Evolutionary conservation across 495 filamentous ascomycete species (phyloP).

Genomic region (Recurvomyces mirabilis): DNA sequence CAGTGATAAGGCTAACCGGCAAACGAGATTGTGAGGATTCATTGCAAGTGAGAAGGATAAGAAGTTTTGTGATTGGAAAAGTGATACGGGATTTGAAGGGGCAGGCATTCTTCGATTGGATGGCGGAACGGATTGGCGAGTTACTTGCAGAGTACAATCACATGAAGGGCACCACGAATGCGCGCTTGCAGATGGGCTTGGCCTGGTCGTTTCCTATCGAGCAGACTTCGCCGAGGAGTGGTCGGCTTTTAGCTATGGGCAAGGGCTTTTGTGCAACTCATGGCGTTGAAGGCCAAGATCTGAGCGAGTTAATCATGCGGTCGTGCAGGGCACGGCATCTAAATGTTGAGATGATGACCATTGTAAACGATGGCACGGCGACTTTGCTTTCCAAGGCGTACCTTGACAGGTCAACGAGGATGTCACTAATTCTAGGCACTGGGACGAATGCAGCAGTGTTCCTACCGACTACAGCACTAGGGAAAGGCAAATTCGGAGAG

Average conservation of each 20-base stretch:
- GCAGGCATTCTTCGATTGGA: constrained; percentile 56
- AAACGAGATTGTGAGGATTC: constrained; percentile 29
- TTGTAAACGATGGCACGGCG: constrained; percentile 35
- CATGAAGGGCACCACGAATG: constrained; percentile 19
- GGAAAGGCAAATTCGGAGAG: constrained; percentile 27
- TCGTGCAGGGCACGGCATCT: constrained; percentile 42
- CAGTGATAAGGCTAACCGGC: constrained; percentile 47
- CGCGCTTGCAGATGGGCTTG: constrained; percentile 45
- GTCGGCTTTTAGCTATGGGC: constrained; percentile 51
- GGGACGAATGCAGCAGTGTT: constrained; percentile 35
- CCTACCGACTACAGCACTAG: constrained; percentile 29
- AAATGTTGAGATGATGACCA: constrained; percentile 32
- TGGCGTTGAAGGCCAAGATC: constrained; percentile 45
- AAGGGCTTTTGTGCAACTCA: constrained; percentile 54
- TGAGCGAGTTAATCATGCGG: constrained; percentile 46
- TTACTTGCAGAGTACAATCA: constrained; percentile 34
- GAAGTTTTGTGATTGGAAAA: constrained; percentile 44
- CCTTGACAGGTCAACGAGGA: constrained; percentile 28
- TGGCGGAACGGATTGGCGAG: constrained; percentile 48
- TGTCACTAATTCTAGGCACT: constrained; percentile 36
- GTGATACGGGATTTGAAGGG: constrained; percentile 42
- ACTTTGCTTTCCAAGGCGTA: constrained; percentile 36
- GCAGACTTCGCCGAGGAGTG: constrained; percentile 48
- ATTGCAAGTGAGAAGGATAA: constrained; percentile 41
- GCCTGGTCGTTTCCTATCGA: constrained; percentile 63